Conservation (phyloP, 2,329 filamentous ascomycete species). For the Stagonosporopsis rhizophila region DNA sequence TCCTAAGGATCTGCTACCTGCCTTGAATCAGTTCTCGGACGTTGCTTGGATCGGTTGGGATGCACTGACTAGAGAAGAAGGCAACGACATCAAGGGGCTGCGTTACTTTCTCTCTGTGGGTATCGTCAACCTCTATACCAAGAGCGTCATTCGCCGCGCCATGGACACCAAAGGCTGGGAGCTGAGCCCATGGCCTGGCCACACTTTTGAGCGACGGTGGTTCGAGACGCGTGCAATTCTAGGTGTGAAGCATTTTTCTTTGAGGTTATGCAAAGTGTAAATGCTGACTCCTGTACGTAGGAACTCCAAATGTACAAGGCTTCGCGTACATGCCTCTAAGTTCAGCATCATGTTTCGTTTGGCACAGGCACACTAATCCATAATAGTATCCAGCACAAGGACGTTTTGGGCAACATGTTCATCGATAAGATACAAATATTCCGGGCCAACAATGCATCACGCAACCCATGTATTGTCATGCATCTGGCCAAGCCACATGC, state of each 20-base stretch:
- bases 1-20: constrained; percentile 16
- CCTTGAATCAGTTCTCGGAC: constrained; percentile 27
- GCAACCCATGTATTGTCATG: constrained; percentile 24
- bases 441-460: constrained; percentile 9
- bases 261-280: not conserved
- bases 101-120: constrained; percentile 26
- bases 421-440: constrained; percentile 28
- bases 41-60: constrained; percentile 27
- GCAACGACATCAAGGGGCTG: constrained; percentile 12
- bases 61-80: not conserved
- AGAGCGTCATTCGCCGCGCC: constrained; percentile 18
- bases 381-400: constrained; percentile 25
- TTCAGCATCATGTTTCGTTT: not conserved
- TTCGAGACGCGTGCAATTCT: constrained; percentile 25
- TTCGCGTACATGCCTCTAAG: constrained; percentile 28
- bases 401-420: constrained; percentile 25
- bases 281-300: constrained; percentile 9
- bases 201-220: constrained; percentile 21
- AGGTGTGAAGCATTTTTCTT: constrained; percentile 10
- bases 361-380: not conserved
- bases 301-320: constrained; percentile 27
- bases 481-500: constrained; percentile 18
- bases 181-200: constrained; percentile 25
- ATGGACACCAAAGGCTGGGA: constrained; percentile 14
- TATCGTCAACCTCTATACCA: constrained; percentile 25